These are phyloP conservation scores for Vanilla planifolia DNA, from an alignment of 106 monocot species.

Conservation along the genomic window DNA sequence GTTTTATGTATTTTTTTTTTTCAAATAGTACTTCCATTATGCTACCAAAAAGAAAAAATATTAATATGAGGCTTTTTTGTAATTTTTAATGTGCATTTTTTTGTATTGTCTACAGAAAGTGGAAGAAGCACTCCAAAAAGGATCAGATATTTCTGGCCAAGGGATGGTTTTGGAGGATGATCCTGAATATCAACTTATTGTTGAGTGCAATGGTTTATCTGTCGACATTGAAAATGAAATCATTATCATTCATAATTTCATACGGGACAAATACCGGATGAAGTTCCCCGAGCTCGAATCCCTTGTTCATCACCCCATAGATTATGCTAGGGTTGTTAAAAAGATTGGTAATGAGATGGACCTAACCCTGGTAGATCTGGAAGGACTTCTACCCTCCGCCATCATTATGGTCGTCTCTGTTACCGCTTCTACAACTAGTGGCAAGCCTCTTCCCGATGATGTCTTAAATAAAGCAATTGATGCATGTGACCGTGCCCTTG, in stretches of 20 bases:
- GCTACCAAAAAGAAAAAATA: no score
- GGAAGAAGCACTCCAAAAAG: conserved; percentile 77
- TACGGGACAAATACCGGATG: conserved; percentile 87
- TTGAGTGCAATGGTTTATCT: conserved; percentile 93
- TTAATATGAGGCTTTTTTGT: no score
- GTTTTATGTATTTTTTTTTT: no score
- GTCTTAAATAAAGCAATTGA: conserved; percentile 78
- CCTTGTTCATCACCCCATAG: conserved; percentile 90
- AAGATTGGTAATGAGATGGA: conserved; percentile 97
- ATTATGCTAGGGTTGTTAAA: conserved; percentile 96
- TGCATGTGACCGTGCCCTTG: conserved; percentile 84
- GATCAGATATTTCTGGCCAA: conserved; percentile 42
- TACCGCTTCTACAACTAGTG: conserved; percentile 95
- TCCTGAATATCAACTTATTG: conserved; percentile 92
- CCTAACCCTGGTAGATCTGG: conserved; percentile 85
- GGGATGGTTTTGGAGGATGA: conserved; percentile 74
- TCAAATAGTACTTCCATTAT: no score
- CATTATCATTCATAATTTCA: conserved; percentile 95
- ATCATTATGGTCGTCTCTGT: conserved; percentile 99
- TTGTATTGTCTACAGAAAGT: conserved; percentile 59
- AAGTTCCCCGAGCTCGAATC: conserved; percentile 99
- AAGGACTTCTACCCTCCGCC: conserved; percentile 94
- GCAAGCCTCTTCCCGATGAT: conserved; percentile 86
- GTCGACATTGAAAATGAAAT: conserved; percentile 98
- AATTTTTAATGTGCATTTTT: background rate